Evolutionary conservation across 2,329 filamentous ascomycete genomes (phyloP).

Genomic region (Aspergillus sp.): DNA sequence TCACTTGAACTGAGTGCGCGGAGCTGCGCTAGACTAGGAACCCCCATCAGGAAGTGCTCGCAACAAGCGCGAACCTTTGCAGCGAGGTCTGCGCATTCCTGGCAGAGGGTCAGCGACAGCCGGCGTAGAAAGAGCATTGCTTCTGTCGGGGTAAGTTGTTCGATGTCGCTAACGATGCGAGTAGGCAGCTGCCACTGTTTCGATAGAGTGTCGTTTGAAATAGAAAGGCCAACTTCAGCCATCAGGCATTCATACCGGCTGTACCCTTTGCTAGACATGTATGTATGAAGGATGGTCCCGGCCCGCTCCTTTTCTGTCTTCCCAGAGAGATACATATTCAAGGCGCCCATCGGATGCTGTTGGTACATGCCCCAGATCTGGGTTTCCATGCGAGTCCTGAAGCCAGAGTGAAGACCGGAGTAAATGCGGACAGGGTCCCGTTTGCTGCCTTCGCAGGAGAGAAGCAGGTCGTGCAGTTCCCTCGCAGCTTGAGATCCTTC

Average conservation of each 20-base stretch:
- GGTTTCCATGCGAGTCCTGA: slow-evolving; percentile 18
- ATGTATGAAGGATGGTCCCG: slow-evolving; percentile 38
- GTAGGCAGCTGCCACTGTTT: slow-evolving; percentile 22
- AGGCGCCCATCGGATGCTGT: slow-evolving; percentile 4
- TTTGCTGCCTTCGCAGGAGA: slow-evolving; percentile 5
- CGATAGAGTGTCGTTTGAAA: slow-evolving; percentile 18
- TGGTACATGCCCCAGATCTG: slow-evolving; percentile 23
- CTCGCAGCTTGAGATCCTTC: background rate
- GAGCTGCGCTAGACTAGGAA: slow-evolving; percentile 38
- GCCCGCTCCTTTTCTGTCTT: slow-evolving; percentile 31
- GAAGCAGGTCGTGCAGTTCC: slow-evolving; percentile 12
- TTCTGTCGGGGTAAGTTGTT: slow-evolving; percentile 34
- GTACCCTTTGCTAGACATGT: slow-evolving; percentile 32
- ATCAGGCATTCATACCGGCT: slow-evolving; percentile 29
- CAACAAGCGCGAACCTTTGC: slow-evolving; percentile 20
- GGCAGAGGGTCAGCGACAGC: slow-evolving; percentile 6
- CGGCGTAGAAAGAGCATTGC: slow-evolving; percentile 20
- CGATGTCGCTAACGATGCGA: slow-evolving; percentile 35
- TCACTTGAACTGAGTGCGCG: slow-evolving; percentile 35
- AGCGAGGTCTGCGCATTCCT: slow-evolving; percentile 6
- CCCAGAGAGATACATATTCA: slow-evolving; percentile 35
- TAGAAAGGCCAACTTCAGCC: slow-evolving; percentile 31
- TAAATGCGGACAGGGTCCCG: slow-evolving; percentile 15
- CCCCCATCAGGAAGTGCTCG: slow-evolving; percentile 25
- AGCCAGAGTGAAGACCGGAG: slow-evolving; percentile 24